Conservation (phyloP, 176 grass and related monocot genomes). For the Phoenix dactylifera region DNA sequence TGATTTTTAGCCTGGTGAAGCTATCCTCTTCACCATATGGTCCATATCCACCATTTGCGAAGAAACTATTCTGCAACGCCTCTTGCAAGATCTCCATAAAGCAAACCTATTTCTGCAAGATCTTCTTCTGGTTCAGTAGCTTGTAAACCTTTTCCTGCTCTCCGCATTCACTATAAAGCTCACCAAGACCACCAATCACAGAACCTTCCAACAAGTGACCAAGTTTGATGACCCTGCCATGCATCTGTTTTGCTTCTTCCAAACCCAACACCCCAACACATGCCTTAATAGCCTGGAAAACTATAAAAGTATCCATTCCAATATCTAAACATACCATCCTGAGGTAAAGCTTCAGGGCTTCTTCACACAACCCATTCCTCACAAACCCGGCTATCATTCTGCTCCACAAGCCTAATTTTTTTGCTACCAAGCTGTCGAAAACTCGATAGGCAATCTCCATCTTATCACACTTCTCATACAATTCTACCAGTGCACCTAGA, state of each 20-base stretch:
- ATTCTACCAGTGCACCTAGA: conserved; percentile 4
- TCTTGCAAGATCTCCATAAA: too few species aligned
- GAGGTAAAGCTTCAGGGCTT: conserved; percentile 1
- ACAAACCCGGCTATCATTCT: conserved; percentile 19
- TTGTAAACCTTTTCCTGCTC: conserved; percentile 1
- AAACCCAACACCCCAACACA: conserved; percentile 6
- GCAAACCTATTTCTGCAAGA: too few species aligned
- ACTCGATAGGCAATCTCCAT: conserved; percentile 10
- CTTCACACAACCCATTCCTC: conserved; percentile 1
- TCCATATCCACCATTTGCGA: too few species aligned
- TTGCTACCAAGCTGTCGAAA: conserved; percentile 1
- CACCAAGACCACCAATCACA: conserved; percentile 8
- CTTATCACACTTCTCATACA: conserved; percentile 16
- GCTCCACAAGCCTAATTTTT: neutral
- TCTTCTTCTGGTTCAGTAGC: neutral
- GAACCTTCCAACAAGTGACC: neutral
- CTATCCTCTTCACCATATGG: too few species aligned
- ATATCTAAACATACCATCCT: conserved; percentile 13
- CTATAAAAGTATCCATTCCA: neutral
- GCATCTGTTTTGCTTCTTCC: conserved; percentile 14
- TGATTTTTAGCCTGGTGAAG: too few species aligned
- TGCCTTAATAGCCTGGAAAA: conserved; percentile 3
- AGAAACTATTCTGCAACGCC: too few species aligned
- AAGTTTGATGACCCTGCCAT: conserved; percentile 3
- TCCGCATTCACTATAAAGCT: conserved; percentile 5